phyloP scores from a whole-genome alignment of 163 green algal genomes.

The Scenedesmus sp. region DNA sequence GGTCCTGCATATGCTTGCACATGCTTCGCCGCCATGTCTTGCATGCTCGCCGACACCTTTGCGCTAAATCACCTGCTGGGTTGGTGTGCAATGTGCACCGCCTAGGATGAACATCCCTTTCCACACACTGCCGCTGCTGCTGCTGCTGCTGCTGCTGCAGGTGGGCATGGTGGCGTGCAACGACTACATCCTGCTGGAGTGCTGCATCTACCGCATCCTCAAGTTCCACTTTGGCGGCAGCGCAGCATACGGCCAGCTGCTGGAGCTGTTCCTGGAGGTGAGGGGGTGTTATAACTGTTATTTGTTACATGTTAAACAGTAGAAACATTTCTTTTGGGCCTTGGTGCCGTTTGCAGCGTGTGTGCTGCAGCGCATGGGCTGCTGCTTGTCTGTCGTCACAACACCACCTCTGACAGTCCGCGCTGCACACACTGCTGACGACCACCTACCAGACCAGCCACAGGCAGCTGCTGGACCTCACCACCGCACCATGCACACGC shows the following conservation, averaged over 20 bases:
- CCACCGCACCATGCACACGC: conserved; percentile 80
- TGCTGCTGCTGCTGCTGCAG: conserved; percentile 57
- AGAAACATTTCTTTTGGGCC: neutral
- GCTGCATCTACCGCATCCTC: conserved; percentile 95
- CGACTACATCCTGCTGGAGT: conserved; percentile 98
- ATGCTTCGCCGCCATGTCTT: too few relatives aligned
- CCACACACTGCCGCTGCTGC: neutral
- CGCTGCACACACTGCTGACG: conserved; percentile 24
- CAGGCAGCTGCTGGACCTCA: conserved; percentile 98
- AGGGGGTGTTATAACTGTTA: neutral
- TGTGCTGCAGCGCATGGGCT: neutral
- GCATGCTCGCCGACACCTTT: too few relatives aligned
- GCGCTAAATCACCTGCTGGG: too few relatives aligned
- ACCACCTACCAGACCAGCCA: conserved; percentile 95
- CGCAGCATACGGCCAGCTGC: conserved; percentile 83
- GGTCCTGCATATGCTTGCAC: neutral
- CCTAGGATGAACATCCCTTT: too few relatives aligned
- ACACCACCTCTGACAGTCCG: neutral
- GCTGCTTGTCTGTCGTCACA: neutral
- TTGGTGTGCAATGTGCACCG: too few relatives aligned
- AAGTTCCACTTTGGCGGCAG: conserved; percentile 79
- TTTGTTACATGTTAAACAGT: neutral
- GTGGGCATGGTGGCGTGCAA: conserved; percentile 98
- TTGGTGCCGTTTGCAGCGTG: neutral
- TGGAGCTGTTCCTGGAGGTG: conserved; percentile 99